Evolutionary conservation across 1,284 basidiomycete species (phyloP), one percentile per base, ranked within the genome.

Genomic region (Rhodotorula sp.): DNA sequence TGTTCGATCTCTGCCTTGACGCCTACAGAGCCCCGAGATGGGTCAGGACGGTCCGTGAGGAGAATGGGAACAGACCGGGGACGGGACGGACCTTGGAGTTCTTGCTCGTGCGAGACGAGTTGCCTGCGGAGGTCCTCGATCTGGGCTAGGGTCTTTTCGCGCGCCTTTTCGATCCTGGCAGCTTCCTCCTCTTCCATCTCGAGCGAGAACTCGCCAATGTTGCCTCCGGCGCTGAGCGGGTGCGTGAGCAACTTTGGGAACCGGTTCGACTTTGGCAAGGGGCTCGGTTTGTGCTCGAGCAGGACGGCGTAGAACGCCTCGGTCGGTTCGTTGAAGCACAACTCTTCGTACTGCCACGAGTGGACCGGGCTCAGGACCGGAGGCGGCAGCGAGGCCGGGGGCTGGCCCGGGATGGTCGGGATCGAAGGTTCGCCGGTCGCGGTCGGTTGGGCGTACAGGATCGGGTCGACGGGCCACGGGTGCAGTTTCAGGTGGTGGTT

Each of bases 321-420:
- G 72, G 90, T 93, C 1, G 97, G 97, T 78, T 99, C 95, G 76
- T 89, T 88, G 83, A 99, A 99, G 60, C 99, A 93, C 71, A 99
- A 87, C 77, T 99, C 97, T 80, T 99, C 97, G 83, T 99, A 99
- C 79, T 98, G 95, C 95, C 97, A 99, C 0, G 93, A 92, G 80
- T 98, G 92, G n/a, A 97, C 91, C 1, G 84, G 83, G 23, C 62
- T 57, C 15, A 77, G 49, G 14, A 77, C 67, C 26, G 69, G 62
- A 38, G 67, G 38, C 60, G 67, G 61, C 21, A 67, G 21, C 47
- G 47, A 49, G 3, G 47, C 55, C 1, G 47, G 45, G 31, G 47
- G 31, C 7, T 56, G n/a, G 48, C 63, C 47, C 5, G 65, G 23
- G 26, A 62, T 61, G 52, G 67, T 56, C 38, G 63, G 68, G 50